These are phyloP conservation scores for Colletotrichum falcatum DNA, from an alignment of 2,329 filamentous ascomycete genomes.

Conservation along the genomic window DNA sequence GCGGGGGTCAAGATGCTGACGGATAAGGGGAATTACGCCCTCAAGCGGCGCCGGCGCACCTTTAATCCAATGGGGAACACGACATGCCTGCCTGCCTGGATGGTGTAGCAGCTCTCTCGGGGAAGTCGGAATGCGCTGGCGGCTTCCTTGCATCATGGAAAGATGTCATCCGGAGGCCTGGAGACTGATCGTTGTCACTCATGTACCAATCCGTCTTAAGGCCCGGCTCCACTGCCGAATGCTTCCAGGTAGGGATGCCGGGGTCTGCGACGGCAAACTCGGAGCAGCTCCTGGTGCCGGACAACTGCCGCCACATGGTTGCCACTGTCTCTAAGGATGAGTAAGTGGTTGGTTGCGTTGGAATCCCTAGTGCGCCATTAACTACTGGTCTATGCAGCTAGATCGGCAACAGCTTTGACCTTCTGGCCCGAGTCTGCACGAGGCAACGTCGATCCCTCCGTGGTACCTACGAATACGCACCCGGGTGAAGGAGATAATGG, in stretches of 20 bases:
- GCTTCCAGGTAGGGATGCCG: conserved; percentile 12
- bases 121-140: conserved; percentile 1
- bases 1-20: neutral
- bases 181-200: conserved; percentile 9
- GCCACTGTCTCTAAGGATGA: neutral
- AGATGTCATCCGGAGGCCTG: conserved; percentile 19
- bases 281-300: conserved; percentile 12
- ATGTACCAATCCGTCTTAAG: neutral
- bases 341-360: conserved; percentile 2
- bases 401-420: conserved; percentile 24
- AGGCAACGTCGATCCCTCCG: conserved; percentile 22
- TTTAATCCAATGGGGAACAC: conserved; percentile 5
- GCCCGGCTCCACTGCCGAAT: conserved; percentile 13
- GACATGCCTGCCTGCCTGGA: neutral
- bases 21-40: conserved; percentile 25
- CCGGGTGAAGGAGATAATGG: too few relatives aligned
- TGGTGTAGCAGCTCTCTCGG: conserved; percentile 27
- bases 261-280: conserved; percentile 31
- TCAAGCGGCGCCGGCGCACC: conserved; percentile 19
- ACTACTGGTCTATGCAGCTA: conserved; percentile 17
- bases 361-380: neutral
- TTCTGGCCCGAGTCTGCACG: conserved; percentile 17
- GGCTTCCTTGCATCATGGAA: conserved; percentile 35
- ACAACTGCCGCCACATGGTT: conserved; percentile 16
- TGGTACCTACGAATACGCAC: conserved; percentile 12